Evolutionary conservation across 805 yeast species (phyloP), one percentile per base, ranked within the genome.

Genomic region (Saccharomycopsis amapae): DNA sequence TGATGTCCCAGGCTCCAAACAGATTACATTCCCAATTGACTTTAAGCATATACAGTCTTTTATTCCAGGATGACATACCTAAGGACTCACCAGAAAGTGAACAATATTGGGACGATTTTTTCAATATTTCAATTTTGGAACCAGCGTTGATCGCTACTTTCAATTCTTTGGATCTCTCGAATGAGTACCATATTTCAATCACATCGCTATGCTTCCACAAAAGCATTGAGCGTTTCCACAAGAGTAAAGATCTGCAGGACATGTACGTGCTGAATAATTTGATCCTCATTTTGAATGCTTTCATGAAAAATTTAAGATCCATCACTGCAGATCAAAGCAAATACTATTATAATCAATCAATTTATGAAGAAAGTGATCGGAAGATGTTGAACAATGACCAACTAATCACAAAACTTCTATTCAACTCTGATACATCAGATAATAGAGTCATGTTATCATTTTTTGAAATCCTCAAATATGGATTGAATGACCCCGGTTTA

Each of bases 81-180:
- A 42, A 45, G 19, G 38, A 38, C 5, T n/a, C 13, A 5, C 31
- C 36, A 26, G 44, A 42, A 19, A 39, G 34, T 30, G 31, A 40
- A 5, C 35, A 44, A 22, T 50, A 46, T 23, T 50, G 50, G 50
- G 25, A 44, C 6, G 53, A 50, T 33, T 47, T 50, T 10, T 50
- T 50, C 31, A 31, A 40, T 9, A 36, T 50, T 5, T 35, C 50
- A 12, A 44, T 50, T 17, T 15, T 40, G 18, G 53, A 46, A 36
- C 51, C 53, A n/a, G 48, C 53, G 15, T 35, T 50, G 20, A 38
- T 46, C 12, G 53, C 53, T 4, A 50, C 53, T 5, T 50, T 50
- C 20, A 46, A 40, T 23, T 38, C 53, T 17, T 13, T 46, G 4
- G 41, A 40, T 25, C 18, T 45, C 2, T 20, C 24, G 12, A 46